Base-by-base conservation (phyloP, 2,329 filamentous ascomycete species). In the Aschersonia sp. region DNA sequence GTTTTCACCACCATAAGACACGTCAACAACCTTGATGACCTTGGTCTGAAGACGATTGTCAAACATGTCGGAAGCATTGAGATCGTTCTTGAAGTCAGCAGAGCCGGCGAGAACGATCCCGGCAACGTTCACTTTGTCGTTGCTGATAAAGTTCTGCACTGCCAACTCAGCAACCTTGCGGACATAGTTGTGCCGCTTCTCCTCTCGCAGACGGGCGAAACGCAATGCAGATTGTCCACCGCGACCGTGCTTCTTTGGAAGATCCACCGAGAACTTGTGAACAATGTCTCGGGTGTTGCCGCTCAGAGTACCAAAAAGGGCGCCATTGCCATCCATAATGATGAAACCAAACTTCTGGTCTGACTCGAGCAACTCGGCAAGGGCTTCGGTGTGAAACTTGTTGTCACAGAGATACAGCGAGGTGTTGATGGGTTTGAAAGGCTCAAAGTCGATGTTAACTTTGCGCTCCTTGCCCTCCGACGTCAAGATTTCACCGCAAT, bases 271-370 rank as follows among this genome's bases (percentile, higher is more conserved):
- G 73, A 98, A 95, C 71, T 98, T 98, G 74, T 98, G 92, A 47
- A 97, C 77, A 45, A 98, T 78, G 59, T 98, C 94, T 65, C 92
- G 83, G 38, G 92, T 98, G 70, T 98, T 98, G 58, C 92, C 94
- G 61, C 89, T 95, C 42, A 98, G 76, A 1, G 92, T 98, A 59
- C 92, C 92, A 58, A 98, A 98, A 31, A 98, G 81, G 43, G 92
- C 87, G 59, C 92, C 94, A 70, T 98, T 98, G 72, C 92, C 92
- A 65, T 98, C 92, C 92, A 98, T 98, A 72, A 98, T 84, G 67
- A 98, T 98, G 73, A 98, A 98, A 48, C 92, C 92, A 59, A 98
- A 98, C 70, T 94, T 96, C 71, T 97, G 92, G 66, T 98, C 92
- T 20, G 91, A 96, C 71, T 98, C 92, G 56, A 98, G 83, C 61